phyloP scores from a whole-genome alignment of 164 flowering plant genomes.

The Houttuynia cordata region DNA sequence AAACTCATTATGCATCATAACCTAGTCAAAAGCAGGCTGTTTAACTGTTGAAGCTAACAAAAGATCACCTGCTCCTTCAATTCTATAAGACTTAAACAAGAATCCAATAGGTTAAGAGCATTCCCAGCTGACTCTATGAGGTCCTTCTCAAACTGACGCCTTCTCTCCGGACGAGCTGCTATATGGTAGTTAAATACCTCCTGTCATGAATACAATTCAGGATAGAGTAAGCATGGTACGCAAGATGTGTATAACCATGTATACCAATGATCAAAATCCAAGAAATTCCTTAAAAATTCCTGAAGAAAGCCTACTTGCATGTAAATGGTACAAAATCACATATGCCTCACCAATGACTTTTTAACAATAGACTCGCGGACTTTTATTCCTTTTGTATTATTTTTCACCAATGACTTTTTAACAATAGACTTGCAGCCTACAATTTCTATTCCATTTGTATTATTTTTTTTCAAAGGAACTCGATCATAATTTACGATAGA shows the following conservation, averaged over 20 bases:
- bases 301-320: not conserved
- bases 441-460: too few relatives aligned
- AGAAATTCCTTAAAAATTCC: not conserved
- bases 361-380: not conserved
- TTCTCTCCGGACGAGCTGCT: constrained; percentile 91
- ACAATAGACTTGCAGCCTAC: not conserved
- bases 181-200: constrained; percentile 83
- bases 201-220: constrained; percentile 26
- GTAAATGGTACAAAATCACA: not conserved
- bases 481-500: too few relatives aligned
- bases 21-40: not conserved
- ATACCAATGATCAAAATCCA: not conserved
- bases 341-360: not conserved
- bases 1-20: constrained; percentile 3
- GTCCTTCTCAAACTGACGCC: constrained; percentile 92
- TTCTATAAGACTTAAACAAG: constrained; percentile 58
- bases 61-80: constrained; percentile 75
- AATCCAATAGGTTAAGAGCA: constrained; percentile 68
- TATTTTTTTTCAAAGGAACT: too few relatives aligned
- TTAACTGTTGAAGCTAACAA: not conserved
- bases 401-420: not conserved
- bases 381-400: too few relatives aligned
- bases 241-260: not conserved
- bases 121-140: constrained; percentile 62
- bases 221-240: not conserved